Base-by-base conservation (phyloP, 192 early-diverging fungal species). In the Coemansia sp. region DNA sequence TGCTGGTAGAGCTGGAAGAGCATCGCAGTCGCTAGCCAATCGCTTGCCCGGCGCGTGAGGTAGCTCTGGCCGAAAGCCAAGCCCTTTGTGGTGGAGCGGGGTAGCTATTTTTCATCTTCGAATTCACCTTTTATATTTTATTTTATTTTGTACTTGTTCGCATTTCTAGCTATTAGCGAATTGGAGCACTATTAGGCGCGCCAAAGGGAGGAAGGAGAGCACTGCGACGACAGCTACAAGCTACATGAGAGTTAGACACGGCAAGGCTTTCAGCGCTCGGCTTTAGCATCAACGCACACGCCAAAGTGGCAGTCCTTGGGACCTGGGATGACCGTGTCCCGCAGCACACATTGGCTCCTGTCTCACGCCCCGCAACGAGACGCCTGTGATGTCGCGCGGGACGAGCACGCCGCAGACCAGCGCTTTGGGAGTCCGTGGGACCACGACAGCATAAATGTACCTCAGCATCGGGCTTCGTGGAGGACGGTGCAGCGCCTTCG, bases 401-500 rank as follows among this genome's bases (percentile, higher is more conserved):
- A 46, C 45, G 45, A 46, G 9, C 45, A 22, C 19, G 20, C 19
- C 19, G 6, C 45, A 22, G 45, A 46, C 22, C 45, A 9, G 45
- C 20, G 11, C 45, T 8, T 9, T 46, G 45, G 6, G 19, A 46
- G 11, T 20, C 45, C 45, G 11, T 46, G 45, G 45, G 19, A 8
- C 0, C 19, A 46, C 7, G 45, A 10, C 9, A 8, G 19, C 22
- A 46, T 2, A 46, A 22, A 27, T 19, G 24, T 22, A 38, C 54
- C 60, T 2, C 60, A 45, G 65, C 35, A 14, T 27, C 62, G 35
- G 19, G 59, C 60, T 32, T 47, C 65, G 6, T 64, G 53, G 20
- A 61, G 78, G 8, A 39, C 39, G 6, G 78, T 51, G 24, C 65
- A 36, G 27, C 61, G 72, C 11, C n/a, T 32, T 2, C 78, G 72